Evolutionary conservation across 164 flowering plant species (phyloP).

Genomic region (Tinospora cordifolia): DNA sequence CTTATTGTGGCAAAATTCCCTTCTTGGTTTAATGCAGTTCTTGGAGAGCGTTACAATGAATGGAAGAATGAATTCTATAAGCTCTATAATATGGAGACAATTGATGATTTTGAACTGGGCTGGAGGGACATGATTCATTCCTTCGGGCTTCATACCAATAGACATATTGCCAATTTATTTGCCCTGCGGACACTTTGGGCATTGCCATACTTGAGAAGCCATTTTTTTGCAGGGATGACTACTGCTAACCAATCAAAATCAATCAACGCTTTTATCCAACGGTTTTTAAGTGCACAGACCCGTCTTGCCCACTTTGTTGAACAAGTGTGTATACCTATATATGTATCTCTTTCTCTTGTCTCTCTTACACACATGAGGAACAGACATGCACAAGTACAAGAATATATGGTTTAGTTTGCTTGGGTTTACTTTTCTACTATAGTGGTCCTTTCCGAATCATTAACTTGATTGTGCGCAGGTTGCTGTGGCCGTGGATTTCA

Average conservation of each 20-base stretch:
- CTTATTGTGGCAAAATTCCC: constrained; percentile 86
- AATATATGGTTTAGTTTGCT: no score
- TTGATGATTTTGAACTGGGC: constrained; percentile 77
- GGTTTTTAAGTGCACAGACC: constrained; percentile 80
- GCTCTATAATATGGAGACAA: constrained; percentile 67
- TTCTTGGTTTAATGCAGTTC: constrained; percentile 90
- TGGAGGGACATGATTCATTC: constrained; percentile 81
- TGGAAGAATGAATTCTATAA: constrained; percentile 86
- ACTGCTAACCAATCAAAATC: constrained; percentile 63
- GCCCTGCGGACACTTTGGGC: constrained; percentile 71
- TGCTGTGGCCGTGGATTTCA: constrained; percentile 79
- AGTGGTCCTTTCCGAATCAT: neutral
- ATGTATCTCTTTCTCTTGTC: neutral
- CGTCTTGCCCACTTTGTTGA: constrained; percentile 82
- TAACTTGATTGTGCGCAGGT: constrained; percentile 32
- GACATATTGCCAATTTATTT: constrained; percentile 66
- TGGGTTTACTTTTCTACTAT: neutral
- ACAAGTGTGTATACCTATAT: constrained; percentile 57
- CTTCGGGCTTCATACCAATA: constrained; percentile 69
- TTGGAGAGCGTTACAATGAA: constrained; percentile 85
- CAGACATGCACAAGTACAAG: no score
- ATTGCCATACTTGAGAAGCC: constrained; percentile 73
- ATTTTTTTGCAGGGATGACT: constrained; percentile 86
- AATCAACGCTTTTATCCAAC: constrained; percentile 82
- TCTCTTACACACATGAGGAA: neutral